Conservation (phyloP, 768 basidiomycete genomes). For the Paxillus involutus region DNA sequence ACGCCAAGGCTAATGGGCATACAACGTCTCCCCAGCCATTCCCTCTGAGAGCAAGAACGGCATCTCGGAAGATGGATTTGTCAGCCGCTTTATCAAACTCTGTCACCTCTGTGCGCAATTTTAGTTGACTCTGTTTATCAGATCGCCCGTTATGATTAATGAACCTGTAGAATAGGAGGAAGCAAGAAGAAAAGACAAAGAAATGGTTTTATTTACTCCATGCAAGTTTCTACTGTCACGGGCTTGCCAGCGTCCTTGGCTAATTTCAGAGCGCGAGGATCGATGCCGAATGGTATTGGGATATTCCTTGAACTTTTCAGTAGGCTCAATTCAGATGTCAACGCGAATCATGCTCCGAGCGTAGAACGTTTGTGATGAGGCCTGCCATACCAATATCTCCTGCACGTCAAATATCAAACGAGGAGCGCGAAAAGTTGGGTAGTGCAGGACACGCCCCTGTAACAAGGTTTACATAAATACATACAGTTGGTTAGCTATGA, state of each 20-base stretch:
- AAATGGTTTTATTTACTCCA: conserved; percentile 3
- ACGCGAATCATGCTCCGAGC: conserved; percentile 12
- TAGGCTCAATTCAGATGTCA: conserved; percentile 15
- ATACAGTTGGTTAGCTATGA: no score
- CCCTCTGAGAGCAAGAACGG: background rate
- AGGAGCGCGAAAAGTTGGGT: no score
- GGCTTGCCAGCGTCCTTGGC: conserved; percentile 4
- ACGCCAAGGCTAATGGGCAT: background rate
- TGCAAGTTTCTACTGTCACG: conserved; percentile 10
- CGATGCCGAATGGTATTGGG: conserved; percentile 4
- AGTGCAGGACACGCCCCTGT: no score
- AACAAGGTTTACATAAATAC: no score
- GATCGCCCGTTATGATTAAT: conserved; percentile 1
- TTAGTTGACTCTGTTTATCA: background rate
- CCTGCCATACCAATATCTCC: background rate
- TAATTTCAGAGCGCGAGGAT: background rate
- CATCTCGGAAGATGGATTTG: background rate
- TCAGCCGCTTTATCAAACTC: conserved; percentile 1
- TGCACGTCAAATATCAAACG: no score
- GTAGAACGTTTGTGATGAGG: conserved; percentile 10
- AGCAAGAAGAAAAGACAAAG: background rate
- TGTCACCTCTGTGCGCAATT: conserved; percentile 3
- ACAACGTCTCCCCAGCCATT: background rate
- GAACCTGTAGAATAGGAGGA: background rate
- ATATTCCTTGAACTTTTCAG: conserved; percentile 14